These are phyloP conservation scores for Fremontodendron californicum DNA, from an alignment of 345 rosid genomes.

Conservation along the genomic window DNA sequence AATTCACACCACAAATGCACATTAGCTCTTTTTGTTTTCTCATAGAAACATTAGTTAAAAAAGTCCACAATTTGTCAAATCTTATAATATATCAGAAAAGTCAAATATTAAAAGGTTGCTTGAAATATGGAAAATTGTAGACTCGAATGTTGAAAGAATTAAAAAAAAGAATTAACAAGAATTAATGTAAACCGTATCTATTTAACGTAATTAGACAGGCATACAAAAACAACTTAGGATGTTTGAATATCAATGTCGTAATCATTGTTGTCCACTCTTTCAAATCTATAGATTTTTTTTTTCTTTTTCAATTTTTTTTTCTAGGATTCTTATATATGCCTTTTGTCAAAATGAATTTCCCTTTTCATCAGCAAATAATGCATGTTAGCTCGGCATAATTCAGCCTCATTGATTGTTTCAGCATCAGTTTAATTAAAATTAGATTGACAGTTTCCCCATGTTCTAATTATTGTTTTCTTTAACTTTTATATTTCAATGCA, in stretches of 20 bases:
- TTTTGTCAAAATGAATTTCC: background rate
- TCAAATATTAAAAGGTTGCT: background rate
- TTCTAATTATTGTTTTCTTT: background rate
- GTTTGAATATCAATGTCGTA: background rate
- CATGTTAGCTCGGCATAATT: background rate
- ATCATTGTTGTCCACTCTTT: background rate
- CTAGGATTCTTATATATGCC: background rate
- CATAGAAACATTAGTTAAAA: too few species aligned
- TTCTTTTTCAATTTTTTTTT: background rate
- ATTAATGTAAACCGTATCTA: background rate
- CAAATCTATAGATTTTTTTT: background rate
- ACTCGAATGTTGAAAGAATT: background rate
- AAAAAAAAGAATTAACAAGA: background rate
- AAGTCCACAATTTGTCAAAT: background rate
- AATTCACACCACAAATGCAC: background rate
- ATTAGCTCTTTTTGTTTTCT: background rate
- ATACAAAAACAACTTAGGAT: background rate
- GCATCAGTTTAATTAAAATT: background rate
- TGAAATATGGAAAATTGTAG: background rate
- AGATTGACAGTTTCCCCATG: background rate
- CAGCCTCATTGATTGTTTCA: background rate
- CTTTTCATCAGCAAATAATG: background rate
- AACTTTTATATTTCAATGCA: background rate
- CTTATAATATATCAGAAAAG: background rate
- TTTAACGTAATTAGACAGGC: background rate